Evolutionary conservation across 495 filamentous ascomycete genomes (phyloP).

Genomic region (Trichoderma erinaceum): DNA sequence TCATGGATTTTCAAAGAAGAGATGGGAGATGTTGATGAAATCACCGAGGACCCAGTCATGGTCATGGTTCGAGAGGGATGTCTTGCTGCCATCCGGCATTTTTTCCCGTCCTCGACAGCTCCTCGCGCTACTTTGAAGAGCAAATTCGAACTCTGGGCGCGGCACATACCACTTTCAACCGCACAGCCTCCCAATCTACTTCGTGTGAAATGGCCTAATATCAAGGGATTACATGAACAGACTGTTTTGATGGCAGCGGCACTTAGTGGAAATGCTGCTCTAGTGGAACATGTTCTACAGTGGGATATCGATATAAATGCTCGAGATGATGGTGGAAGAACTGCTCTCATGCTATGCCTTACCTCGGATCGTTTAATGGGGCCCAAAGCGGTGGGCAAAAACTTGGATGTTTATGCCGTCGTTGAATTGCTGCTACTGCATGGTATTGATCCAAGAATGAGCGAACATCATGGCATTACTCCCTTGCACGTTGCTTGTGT

Average conservation of each 20-base stretch:
- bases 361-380: constrained; percentile 1
- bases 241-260: not conserved
- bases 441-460: not conserved
- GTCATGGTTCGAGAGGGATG: not conserved
- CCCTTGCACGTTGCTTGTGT: not conserved
- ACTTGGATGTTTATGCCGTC: not conserved
- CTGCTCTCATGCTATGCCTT: not conserved
- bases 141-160: not conserved
- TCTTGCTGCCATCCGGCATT: not conserved
- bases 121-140: not conserved
- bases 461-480: not conserved
- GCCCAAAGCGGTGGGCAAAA: not conserved
- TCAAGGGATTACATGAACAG: not conserved
- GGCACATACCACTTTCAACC: not conserved
- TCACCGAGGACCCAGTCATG: not conserved
- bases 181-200: not conserved
- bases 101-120: not conserved
- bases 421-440: not conserved
- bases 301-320: not conserved
- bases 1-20: not conserved
- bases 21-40: not conserved
- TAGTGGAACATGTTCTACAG: not conserved
- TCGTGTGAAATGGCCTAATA: not conserved
- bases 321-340: constrained; percentile 1
- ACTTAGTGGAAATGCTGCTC: not conserved